Conservation (phyloP, 2,329 filamentous ascomycete species). For the Daldinia eschscholtzii region DNA sequence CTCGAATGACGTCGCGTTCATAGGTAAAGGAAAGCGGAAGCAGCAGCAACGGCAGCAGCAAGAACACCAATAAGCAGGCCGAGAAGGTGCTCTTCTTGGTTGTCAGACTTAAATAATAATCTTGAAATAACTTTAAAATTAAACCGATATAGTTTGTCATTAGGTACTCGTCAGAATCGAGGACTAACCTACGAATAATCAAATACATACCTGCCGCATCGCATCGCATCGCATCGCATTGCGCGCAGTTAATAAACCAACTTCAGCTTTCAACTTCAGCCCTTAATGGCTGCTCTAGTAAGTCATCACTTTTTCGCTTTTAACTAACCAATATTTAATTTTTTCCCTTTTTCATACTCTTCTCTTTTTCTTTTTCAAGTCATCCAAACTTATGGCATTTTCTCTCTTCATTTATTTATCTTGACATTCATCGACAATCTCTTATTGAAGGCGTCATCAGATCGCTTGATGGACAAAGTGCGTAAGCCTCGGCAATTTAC, state of each 20-base stretch:
- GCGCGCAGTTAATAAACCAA: constrained; percentile 11
- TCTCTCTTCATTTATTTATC: not conserved
- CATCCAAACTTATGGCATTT: not conserved
- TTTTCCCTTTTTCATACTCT: not conserved
- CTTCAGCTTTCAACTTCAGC: constrained; percentile 20
- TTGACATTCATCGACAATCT: not conserved
- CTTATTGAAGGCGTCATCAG: constrained; percentile 33
- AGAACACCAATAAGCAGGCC: not conserved
- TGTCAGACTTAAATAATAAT: constrained; percentile 2
- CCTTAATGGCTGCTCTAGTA: constrained; percentile 54
- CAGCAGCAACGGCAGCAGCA: not conserved
- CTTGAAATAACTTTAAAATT: not conserved
- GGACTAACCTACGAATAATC: not conserved
- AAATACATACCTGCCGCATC: not conserved
- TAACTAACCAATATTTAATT: constrained; percentile 1
- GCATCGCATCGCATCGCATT: not conserved
- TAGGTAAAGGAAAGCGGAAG: constrained; percentile 1
- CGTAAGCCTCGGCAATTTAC: constrained; percentile 33
- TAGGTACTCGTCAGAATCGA: not conserved
- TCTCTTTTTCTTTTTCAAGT: not conserved
- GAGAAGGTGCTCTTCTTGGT: not conserved
- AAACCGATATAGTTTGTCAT: not conserved
- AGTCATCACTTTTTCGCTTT: constrained; percentile 42
- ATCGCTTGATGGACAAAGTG: constrained; percentile 19
- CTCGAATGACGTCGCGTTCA: constrained; percentile 34